These are phyloP conservation scores for Pulicaria dysenterica DNA, from an alignment of 129 eudicot genomes.

Conservation along the genomic window DNA sequence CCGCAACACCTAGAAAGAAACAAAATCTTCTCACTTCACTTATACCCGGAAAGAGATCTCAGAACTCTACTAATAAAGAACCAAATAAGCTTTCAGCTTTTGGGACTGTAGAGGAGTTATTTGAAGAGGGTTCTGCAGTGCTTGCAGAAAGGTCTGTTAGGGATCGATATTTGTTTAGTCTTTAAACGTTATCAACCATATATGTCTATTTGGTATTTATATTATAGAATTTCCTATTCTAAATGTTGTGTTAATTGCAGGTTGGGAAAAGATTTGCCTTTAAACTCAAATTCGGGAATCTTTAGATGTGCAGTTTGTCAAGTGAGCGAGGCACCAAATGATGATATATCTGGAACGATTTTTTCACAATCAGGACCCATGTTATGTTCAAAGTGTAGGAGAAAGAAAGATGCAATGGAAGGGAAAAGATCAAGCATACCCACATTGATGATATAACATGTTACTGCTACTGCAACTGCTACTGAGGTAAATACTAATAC, in stretches of 20 bases:
- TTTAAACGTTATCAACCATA: background rate
- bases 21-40: conserved; percentile 66
- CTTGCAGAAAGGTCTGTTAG: conserved; percentile 86
- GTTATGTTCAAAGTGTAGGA: conserved; percentile 78
- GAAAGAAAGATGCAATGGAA: conserved; percentile 99
- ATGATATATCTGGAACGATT: conserved; percentile 69
- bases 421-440: conserved; percentile 65
- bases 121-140: conserved; percentile 99
- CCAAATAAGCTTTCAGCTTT: conserved; percentile 82
- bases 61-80: conserved; percentile 48
- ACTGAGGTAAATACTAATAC: conserved; percentile 53
- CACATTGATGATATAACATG: conserved; percentile 48
- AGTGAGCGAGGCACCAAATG: conserved; percentile 65
- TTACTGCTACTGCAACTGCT: conserved; percentile 1
- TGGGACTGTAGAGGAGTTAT: conserved; percentile 93
- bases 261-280: conserved; percentile 82
- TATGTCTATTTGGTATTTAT: background rate
- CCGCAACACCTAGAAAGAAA: conserved; percentile 72
- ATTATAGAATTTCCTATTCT: background rate
- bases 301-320: conserved; percentile 94
- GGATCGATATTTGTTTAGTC: background rate
- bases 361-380: conserved; percentile 83
- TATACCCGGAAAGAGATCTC: conserved; percentile 64
- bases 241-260: conserved; percentile 39
- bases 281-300: conserved; percentile 70